Base-by-base conservation (phyloP, 2,329 filamentous ascomycete species). In the Stachybotrys chlorohalonatus region DNA sequence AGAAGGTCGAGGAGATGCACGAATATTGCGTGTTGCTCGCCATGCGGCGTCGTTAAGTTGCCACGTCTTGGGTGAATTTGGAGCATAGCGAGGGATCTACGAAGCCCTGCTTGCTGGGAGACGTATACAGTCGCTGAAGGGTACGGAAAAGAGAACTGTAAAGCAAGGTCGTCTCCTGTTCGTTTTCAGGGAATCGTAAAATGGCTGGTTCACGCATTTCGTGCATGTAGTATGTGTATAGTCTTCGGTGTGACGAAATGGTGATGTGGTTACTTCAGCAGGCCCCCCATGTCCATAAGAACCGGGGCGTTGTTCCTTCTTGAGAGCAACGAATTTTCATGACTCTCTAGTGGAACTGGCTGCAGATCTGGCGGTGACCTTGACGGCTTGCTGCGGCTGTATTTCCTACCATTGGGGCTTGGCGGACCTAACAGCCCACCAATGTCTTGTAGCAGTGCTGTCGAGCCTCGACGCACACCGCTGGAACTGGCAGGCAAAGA, bases 381-480 rank as follows among this genome's bases (percentile, higher is more conserved):
- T 9, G 36, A 42, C 8, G 36, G 36, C 36, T 42, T 42, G 36
- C 36, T 42, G 36, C 36, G 36, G 36, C 36, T 42, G 36, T 9
- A 42, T 42, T 42, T 42, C 36, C 36, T 42, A 9, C 36, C 36
- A 13, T 42, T 42, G 9, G 36, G 36, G 36, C 9, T 68, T 8
- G 69, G 64, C 1, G 80, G 75, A 3, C 69, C 71, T 6, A 85
- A 64, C 15, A 83, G 69, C 1, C 79, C 81, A 8, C 80, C 77
- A 1, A 84, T 64, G 59, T 85, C 83, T 58, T 82, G 80, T 6
- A 85, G 66, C n/a, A 85, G 62, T 0, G 80, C 77, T 1, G 78
- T 74, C 2, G 81, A 84, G 3, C 82, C 82, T 48, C 80, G 70
- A 7, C 79, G 72, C 5, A 79, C 65, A 1, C 80, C 79, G 9